These are phyloP conservation scores for Thraustochytrium striatum DNA, from an alignment of 352 stramenopile species.

Conservation along the genomic window DNA sequence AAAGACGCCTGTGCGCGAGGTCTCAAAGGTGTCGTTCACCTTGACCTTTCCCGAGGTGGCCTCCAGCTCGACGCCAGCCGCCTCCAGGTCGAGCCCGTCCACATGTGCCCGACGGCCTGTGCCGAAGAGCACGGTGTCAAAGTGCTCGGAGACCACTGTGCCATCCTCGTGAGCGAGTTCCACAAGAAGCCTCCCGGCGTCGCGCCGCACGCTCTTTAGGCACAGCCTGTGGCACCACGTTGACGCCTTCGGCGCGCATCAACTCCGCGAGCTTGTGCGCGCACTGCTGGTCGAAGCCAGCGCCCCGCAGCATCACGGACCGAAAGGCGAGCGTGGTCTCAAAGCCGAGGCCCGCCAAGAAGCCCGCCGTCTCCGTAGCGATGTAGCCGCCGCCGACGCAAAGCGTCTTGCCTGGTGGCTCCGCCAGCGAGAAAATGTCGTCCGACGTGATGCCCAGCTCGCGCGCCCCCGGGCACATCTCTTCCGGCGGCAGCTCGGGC, in stretches of 20 bases:
- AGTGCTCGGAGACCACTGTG: conserved; percentile 34
- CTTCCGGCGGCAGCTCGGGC: conserved; percentile 37
- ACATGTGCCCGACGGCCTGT: conserved; percentile 40
- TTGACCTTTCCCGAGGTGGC: neutral
- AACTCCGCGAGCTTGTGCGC: conserved; percentile 49
- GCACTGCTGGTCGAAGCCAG: conserved; percentile 50
- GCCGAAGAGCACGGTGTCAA: conserved; percentile 49
- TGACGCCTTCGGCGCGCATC: conserved; percentile 18
- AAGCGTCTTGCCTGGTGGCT: conserved; percentile 54
- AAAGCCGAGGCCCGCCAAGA: conserved; percentile 50
- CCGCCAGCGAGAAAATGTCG: conserved; percentile 74
- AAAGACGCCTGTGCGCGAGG: conserved; percentile 57
- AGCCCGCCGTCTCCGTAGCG: conserved; percentile 50
- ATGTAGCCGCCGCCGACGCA: conserved; percentile 52
- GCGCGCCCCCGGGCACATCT: neutral
- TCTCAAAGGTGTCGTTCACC: conserved; percentile 52
- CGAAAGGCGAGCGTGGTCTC: conserved; percentile 49
- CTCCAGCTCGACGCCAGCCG: conserved; percentile 32
- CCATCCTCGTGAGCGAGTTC: conserved; percentile 42
- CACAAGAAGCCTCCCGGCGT: neutral
- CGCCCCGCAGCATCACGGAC: conserved; percentile 42
- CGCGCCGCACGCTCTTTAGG: neutral
- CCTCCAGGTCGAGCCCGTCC: conserved; percentile 19
- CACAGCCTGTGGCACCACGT: conserved; percentile 17
- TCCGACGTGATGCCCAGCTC: conserved; percentile 59